phyloP scores from a whole-genome alignment of 306 rosid genomes.

The Quercus agrifolia region DNA sequence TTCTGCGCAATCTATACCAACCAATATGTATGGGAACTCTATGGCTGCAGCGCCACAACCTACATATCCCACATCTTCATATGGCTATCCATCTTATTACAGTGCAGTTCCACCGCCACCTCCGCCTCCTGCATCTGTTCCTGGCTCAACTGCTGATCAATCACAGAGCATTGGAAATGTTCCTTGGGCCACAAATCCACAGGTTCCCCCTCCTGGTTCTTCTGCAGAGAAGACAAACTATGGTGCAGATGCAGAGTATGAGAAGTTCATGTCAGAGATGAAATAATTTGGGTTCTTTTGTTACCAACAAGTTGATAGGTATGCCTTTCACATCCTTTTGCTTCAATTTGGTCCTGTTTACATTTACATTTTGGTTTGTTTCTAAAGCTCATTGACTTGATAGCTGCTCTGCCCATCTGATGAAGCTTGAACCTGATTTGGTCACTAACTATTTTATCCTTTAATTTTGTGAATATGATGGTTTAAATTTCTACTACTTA shows the following conservation, averaged over 20 bases:
- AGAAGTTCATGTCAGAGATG: slow-evolving; percentile 98
- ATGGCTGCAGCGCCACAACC: slow-evolving; percentile 65
- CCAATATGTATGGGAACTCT: slow-evolving; percentile 56
- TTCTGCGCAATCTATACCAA: slow-evolving; percentile 47
- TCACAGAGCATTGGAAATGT: slow-evolving; percentile 57
- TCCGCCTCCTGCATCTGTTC: slow-evolving; percentile 46
- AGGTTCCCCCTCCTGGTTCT: slow-evolving; percentile 53
- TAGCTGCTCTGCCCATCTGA: slow-evolving; percentile 15
- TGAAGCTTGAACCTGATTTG: neutral
- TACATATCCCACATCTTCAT: slow-evolving; percentile 64
- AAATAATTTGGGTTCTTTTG: slow-evolving; percentile 48
- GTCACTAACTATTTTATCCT: neutral
- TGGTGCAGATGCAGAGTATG: slow-evolving; percentile 90
- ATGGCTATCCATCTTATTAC: slow-evolving; percentile 81
- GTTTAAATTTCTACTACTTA: slow-evolving; percentile 3
- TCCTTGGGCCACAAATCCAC: slow-evolving; percentile 75
- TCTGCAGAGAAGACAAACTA: slow-evolving; percentile 55
- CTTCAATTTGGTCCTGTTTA: neutral
- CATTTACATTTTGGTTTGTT: neutral
- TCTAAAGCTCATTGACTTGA: slow-evolving; percentile 1
- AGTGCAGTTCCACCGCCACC: slow-evolving; percentile 77
- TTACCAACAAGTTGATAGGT: slow-evolving; percentile 7
- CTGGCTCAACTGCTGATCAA: slow-evolving; percentile 49
- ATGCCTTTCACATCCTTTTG: neutral
- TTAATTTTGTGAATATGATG: neutral